A percentile compares a stretch with the other conserved stretches of the same genome.
These are phyloP conservation scores for Babesia divergens DNA, from an alignment of 169 alveolate genomes.

Conservation along the genomic window DNA sequence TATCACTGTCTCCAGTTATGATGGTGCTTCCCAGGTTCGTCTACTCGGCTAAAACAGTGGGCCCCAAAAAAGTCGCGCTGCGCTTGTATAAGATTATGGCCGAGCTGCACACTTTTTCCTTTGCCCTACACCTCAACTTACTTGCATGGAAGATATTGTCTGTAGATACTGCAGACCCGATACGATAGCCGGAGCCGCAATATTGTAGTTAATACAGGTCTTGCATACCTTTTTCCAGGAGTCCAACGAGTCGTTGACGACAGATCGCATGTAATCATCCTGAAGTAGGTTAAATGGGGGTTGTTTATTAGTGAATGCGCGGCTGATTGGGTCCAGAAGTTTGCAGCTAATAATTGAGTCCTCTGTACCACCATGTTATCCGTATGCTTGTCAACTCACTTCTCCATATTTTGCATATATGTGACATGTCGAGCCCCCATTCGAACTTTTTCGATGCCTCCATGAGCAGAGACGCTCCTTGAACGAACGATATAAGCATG, in stretches of 20 bases:
- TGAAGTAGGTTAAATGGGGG: constrained; percentile 35
- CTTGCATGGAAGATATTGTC: constrained; percentile 60
- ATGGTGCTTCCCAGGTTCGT: constrained; percentile 72
- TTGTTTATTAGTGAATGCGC: constrained; percentile 49
- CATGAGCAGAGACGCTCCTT: constrained; percentile 74
- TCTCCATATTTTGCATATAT: constrained; percentile 78
- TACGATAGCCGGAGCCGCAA: constrained; percentile 70
- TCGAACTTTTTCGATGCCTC: constrained; percentile 67
- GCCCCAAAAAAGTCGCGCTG: constrained; percentile 84
- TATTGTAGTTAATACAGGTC: constrained; percentile 56
- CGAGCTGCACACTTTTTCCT: constrained; percentile 3
- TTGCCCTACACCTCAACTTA: background rate
- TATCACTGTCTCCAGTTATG: constrained; percentile 59
- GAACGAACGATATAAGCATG: constrained; percentile 77
- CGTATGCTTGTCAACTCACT: constrained; percentile 7
- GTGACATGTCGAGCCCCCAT: constrained; percentile 73
- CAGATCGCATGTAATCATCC: constrained; percentile 38
- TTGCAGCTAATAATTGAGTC: constrained; percentile 81
- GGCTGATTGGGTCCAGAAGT: constrained; percentile 65
- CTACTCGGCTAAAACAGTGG: constrained; percentile 74
- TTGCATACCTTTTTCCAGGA: constrained; percentile 71
- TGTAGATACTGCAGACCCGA: constrained; percentile 73
- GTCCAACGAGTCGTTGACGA: constrained; percentile 46
- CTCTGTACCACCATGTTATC: constrained; percentile 31
- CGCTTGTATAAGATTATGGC: constrained; percentile 80